A percentile compares a stretch with the other conserved stretches of the same genome.
Conservation (phyloP, 2,329 filamentous ascomycete species). For the Kalmusia sp. region DNA sequence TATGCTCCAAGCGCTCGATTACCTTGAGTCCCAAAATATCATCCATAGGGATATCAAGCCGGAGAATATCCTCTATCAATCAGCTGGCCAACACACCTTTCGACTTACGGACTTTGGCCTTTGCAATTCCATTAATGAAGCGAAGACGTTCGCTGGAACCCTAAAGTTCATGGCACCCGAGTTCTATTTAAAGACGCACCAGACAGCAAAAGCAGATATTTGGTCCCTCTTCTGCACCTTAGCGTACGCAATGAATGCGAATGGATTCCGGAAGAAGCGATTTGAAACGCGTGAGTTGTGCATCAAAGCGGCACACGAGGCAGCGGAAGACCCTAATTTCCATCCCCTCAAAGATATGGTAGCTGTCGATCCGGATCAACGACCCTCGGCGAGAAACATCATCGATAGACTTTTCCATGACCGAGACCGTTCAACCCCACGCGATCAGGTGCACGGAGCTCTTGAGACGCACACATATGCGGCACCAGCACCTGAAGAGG, state of each 20-base stretch:
- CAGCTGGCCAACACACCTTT: conserved; percentile 16
- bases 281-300: background rate
- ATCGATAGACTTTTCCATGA: conserved; percentile 4
- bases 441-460: too few relatives aligned
- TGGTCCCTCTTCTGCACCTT: conserved; percentile 33
- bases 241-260: background rate
- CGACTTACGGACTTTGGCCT: conserved; percentile 30
- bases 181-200: background rate
- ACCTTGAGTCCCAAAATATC: conserved; percentile 17
- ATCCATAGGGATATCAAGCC: conserved; percentile 31
- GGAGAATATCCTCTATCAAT: conserved; percentile 30
- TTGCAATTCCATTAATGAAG: conserved; percentile 10
- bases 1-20: conserved; percentile 28
- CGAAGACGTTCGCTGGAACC: conserved; percentile 14
- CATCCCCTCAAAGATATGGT: background rate
- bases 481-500: too few relatives aligned
- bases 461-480: too few relatives aligned
- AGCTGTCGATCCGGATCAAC: conserved; percentile 1
- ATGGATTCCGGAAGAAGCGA: conserved; percentile 3
- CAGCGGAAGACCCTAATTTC: background rate
- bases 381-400: conserved; percentile 10
- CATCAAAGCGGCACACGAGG: conserved; percentile 1
- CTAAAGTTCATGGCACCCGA: conserved; percentile 26
- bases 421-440: conserved; percentile 6
- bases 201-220: conserved; percentile 28